Conservation (phyloP, 352 stramenopile genomes). For the Phytophthora syringae region DNA sequence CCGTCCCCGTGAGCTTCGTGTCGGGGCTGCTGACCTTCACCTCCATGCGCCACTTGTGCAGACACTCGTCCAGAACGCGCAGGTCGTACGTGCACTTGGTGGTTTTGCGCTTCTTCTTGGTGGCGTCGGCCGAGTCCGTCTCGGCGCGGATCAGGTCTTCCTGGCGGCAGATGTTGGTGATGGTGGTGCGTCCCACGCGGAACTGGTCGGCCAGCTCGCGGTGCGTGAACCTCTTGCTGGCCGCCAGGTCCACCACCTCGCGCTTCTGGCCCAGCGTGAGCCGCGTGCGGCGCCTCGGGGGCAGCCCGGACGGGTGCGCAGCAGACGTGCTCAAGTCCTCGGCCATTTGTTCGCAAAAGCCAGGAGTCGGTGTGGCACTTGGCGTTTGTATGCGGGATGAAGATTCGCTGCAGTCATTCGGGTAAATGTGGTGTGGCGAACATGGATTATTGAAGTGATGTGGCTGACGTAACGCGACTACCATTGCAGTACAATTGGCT, state of each 20-base stretch:
- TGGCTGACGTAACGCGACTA: neutral
- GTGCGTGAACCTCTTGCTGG: constrained; percentile 89
- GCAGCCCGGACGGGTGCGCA: constrained; percentile 16
- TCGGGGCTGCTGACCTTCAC: constrained; percentile 81
- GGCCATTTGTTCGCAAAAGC: constrained; percentile 31
- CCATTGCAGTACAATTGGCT: neutral
- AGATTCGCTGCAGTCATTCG: neutral
- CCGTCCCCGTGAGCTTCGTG: constrained; percentile 79
- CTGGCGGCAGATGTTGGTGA: constrained; percentile 89
- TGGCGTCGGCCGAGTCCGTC: constrained; percentile 85
- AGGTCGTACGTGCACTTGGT: constrained; percentile 88
- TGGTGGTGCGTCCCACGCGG: constrained; percentile 78
- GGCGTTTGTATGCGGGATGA: constrained; percentile 8
- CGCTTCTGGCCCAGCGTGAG: constrained; percentile 87
- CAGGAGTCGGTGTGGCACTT: constrained; percentile 24
- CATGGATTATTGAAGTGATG: too few species aligned
- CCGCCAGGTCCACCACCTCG: constrained; percentile 83
- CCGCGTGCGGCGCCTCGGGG: constrained; percentile 60
- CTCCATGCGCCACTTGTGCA: constrained; percentile 91
- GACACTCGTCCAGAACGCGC: constrained; percentile 79
- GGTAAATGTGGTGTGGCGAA: too few species aligned
- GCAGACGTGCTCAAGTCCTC: constrained; percentile 26
- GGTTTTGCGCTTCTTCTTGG: constrained; percentile 89
- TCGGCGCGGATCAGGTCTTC: constrained; percentile 83
- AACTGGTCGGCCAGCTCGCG: constrained; percentile 86